Base-by-base conservation (phyloP, 1,284 basidiomycete species). In the Cutaneotrichosporon dermatis region DNA sequence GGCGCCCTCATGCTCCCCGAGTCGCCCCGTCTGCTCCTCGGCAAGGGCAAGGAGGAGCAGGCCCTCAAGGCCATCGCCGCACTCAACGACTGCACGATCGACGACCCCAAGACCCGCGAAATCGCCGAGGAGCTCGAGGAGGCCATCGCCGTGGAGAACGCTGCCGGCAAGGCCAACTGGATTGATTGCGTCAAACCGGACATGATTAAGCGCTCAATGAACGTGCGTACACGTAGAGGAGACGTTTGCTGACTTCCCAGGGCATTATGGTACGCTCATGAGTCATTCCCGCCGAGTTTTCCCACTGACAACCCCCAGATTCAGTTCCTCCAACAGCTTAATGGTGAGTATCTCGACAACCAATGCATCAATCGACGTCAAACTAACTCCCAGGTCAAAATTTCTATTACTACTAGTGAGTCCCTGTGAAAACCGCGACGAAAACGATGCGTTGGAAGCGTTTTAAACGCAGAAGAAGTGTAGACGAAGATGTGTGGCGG, bases 271-370 rank as follows among this genome's bases (percentile, higher is more conserved):
- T 90, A 41, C 25, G 25, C 25, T 25, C 25, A 25, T 25, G 25
- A 25, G 25, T 25, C 25, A 25, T 25, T 25, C 25, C 25, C 25
- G 25, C 25, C 25, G 25, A 25, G 25, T 25, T 25, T 25, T 25
- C 25, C 25, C 25, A 25, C 25, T 25, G 25, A 25, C 25, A 25
- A 25, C 25, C 25, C 25, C 25, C 25, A 25, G 25, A 25, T 25
- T 25, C 87, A 89, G 71, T 88, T 89, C 69, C 85, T 90, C 54
- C 88, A 90, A 66, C 88, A 90, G 66, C 77, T 90, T 39, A 88
- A 73, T 57, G 77, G 49, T 15, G 36, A 51, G 15, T 76, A 75
- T 57, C 61, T 65, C 53, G 60, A 58, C 48, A 60, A 48, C 16
- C 34, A 77, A 52, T 76, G 25, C 25, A 25, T 25, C 25, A 25